Base-by-base conservation (phyloP, 1,139 yeast genomes). In the Lodderomyces theae region DNA sequence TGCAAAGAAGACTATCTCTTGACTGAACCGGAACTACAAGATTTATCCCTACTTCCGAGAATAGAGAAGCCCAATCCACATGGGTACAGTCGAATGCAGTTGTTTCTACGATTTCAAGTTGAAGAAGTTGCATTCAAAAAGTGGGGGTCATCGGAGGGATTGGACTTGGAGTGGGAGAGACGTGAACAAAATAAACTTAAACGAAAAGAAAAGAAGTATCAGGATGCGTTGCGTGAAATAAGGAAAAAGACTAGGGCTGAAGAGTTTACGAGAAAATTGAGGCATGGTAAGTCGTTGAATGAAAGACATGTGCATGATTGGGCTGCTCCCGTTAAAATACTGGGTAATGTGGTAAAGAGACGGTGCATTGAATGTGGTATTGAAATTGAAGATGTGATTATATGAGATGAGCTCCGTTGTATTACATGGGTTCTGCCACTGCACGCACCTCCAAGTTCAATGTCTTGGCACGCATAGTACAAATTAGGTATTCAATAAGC, bases 41-140 rank as follows among this genome's bases (percentile, higher is more conserved):
- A 94, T 58, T 63, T 62, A 3, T 69, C 64, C 2, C 63, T 89
- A 22, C 69, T 94, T 47, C 85, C 86, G 6, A 78, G 94, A 49
- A 68, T 90, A 45, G 96, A 89, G 50, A 86, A 90, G 52, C 90
- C 96, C 6, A 94, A 94, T 55, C 99, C 99, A 0, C 96, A 92
- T 62, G 89, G 94, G 35, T 94, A 80, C 62, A 85, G 90, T 39
- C 75, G 94, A 55, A 94, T 94, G 99, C 96, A 89, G 72, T 69
- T 94, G 41, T 94, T 82, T 60, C 63, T 92, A 37, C 69, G 98
- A 44, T 86, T 80, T 53, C 97, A 94, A 55, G 90, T 92, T 12
- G 98, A 94, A 59, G 88, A 83, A 53, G 86, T 76, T 64, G 96
- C 98, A 0, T 86, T 82, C 67, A 82, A 85, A 57, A 92, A 92